A percentile compares a stretch with the other conserved stretches of the same genome.
Evolutionary conservation across 495 filamentous ascomycete genomes (phyloP).

Genomic region (Hypomontagnella monticulosa): DNA sequence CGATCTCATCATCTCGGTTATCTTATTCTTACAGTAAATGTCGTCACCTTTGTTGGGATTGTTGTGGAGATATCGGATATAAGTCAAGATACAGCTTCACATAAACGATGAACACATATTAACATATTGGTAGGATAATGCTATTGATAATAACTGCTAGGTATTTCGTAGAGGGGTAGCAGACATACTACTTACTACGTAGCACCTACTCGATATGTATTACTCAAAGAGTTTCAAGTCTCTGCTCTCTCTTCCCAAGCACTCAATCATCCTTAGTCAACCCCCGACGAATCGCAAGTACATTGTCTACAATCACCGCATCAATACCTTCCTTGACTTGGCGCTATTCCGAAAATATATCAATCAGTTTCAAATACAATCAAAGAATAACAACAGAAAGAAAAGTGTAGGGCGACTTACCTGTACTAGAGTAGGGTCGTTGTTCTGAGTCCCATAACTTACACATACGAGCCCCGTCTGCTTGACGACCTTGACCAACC

Average conservation of each 20-base stretch:
- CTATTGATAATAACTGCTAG: no score
- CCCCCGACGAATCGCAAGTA: constrained; percentile 75
- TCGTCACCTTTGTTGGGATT: not conserved
- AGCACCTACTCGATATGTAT: not conserved
- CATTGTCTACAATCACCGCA: constrained; percentile 94
- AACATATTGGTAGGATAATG: no score
- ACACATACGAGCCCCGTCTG: constrained; percentile 93
- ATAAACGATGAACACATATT: no score
- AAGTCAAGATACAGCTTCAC: no score
- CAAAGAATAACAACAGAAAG: no score
- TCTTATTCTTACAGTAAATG: not conserved
- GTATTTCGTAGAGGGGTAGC: no score
- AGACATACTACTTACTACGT: no score
- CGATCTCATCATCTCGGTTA: not conserved
- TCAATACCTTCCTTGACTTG: constrained; percentile 97
- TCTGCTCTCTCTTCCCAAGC: not conserved
- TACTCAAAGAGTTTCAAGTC: not conserved
- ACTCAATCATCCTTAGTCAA: constrained; percentile 50
- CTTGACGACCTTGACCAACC: constrained; percentile 96
- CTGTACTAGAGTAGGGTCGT: constrained; percentile 83
- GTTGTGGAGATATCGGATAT: no score
- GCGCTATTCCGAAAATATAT: constrained; percentile 65
- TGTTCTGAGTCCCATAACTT: constrained; percentile 91
- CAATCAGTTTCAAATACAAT: no score
- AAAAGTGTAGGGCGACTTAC: constrained; percentile 61